A percentile compares a stretch with the other conserved stretches of the same genome.
Evolutionary conservation across 2,329 filamentous ascomycete species (phyloP).

Genomic region (Phaeomoniella chlamydospora): DNA sequence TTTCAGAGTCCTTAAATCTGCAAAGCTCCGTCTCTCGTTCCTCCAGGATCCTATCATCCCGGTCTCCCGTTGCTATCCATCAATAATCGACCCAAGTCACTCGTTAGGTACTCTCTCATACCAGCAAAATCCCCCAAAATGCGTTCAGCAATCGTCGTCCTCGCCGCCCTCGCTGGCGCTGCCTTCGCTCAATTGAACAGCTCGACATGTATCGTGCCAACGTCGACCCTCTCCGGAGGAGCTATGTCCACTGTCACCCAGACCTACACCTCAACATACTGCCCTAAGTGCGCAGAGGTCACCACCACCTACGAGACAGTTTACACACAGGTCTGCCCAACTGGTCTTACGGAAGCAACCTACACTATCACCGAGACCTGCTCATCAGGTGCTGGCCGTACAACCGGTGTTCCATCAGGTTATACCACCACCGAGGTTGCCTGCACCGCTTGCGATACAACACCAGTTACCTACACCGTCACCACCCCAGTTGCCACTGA

Average conservation of each 20-base stretch:
- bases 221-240: background rate
- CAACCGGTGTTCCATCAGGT: background rate
- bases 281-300: background rate
- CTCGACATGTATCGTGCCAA: background rate
- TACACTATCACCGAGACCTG: background rate
- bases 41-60: background rate
- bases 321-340: background rate
- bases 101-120: background rate
- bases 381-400: background rate
- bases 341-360: background rate
- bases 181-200: background rate
- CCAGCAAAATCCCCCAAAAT: background rate
- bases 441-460: background rate
- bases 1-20: background rate
- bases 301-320: background rate
- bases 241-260: background rate
- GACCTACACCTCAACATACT: background rate
- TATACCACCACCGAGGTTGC: background rate
- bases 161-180: background rate
- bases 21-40: background rate
- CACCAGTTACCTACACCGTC: background rate
- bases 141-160: background rate
- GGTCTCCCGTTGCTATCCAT: background rate
- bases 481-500: background rate
- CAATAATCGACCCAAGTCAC: background rate